Percentiles rank a stretch among this genome's conserved stretches.
These are phyloP conservation scores for Letharia lupina DNA, from an alignment of 495 filamentous ascomycete genomes.

Conservation along the genomic window DNA sequence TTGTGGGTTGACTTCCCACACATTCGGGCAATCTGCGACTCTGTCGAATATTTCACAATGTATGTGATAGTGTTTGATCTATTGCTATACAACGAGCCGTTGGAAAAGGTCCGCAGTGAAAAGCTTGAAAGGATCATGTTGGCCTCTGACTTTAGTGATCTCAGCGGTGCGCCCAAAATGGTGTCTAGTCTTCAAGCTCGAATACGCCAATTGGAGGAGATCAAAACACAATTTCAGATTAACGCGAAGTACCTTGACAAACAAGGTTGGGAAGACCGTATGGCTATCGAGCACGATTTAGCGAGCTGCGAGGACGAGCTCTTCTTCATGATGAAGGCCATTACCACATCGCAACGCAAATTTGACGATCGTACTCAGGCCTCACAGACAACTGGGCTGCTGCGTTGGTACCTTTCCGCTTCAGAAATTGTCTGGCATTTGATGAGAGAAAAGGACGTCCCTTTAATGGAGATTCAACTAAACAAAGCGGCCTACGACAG, in stretches of 20 bases:
- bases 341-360: slow-evolving; percentile 89
- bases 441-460: slow-evolving; percentile 73
- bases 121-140: slow-evolving; percentile 97
- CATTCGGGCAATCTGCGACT: slow-evolving; percentile 87
- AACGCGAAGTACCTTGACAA: slow-evolving; percentile 81
- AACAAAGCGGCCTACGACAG: slow-evolving; percentile 84
- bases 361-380: slow-evolving; percentile 57
- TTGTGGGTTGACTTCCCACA: slow-evolving; percentile 95
- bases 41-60: slow-evolving; percentile 90
- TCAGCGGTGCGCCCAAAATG: slow-evolving; percentile 89
- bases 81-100: slow-evolving; percentile 85
- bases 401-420: slow-evolving; percentile 84
- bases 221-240: slow-evolving; percentile 92
- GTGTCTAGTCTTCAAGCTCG: slow-evolving; percentile 83
- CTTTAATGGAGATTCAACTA: slow-evolving; percentile 89
- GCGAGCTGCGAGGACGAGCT: slow-evolving; percentile 88
- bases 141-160: slow-evolving; percentile 97
- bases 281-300: slow-evolving; percentile 80
- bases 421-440: slow-evolving; percentile 96
- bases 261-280: slow-evolving; percentile 82
- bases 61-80: slow-evolving; percentile 96
- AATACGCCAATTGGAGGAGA: slow-evolving; percentile 89
- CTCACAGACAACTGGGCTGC: slow-evolving; percentile 62
- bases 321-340: slow-evolving; percentile 99
- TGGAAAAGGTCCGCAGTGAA: slow-evolving; percentile 91